phyloP scores from a whole-genome alignment of 345 rosid genomes.

The Ceriops decandra region DNA sequence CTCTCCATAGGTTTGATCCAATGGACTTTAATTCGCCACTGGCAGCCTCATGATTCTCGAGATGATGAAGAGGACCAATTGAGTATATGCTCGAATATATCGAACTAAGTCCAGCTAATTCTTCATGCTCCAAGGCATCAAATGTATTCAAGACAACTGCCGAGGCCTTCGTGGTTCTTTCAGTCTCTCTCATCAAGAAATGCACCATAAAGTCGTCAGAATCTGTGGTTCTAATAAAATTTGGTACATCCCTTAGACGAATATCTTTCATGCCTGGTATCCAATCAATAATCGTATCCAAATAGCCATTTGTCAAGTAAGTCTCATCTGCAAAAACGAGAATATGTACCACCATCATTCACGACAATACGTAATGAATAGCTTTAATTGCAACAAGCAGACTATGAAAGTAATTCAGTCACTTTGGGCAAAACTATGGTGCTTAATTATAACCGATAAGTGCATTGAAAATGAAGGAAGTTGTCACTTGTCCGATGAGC shows the following conservation, averaged over 20 bases:
- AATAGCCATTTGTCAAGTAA: conserved; percentile 12
- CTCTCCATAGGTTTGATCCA: conserved; percentile 18
- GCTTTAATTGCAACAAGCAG: too few species aligned
- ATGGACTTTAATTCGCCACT: not conserved
- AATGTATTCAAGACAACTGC: conserved; percentile 16
- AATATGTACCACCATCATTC: too few species aligned
- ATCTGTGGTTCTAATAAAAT: conserved; percentile 17
- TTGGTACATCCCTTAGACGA: conserved; percentile 16
- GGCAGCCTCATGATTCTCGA: not conserved
- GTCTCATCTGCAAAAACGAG: conserved; percentile 11
- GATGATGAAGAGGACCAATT: conserved; percentile 13
- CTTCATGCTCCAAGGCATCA: conserved; percentile 9
- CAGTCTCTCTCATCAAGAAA: not conserved
- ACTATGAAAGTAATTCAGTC: too few species aligned
- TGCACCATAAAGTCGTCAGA: conserved; percentile 4
- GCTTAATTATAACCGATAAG: too few species aligned
- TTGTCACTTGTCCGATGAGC: too few species aligned
- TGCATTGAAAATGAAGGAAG: too few species aligned
- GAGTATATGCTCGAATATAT: conserved; percentile 10
- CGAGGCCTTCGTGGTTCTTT: conserved; percentile 8
- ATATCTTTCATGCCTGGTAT: conserved; percentile 17
- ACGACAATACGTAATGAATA: too few species aligned
- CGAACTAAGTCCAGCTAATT: not conserved
- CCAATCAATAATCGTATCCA: conserved; percentile 17
- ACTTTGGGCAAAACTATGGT: too few species aligned